These are phyloP conservation scores for Ophiostoma ips DNA, from an alignment of 2,329 filamentous ascomycete genomes.

Conservation along the genomic window DNA sequence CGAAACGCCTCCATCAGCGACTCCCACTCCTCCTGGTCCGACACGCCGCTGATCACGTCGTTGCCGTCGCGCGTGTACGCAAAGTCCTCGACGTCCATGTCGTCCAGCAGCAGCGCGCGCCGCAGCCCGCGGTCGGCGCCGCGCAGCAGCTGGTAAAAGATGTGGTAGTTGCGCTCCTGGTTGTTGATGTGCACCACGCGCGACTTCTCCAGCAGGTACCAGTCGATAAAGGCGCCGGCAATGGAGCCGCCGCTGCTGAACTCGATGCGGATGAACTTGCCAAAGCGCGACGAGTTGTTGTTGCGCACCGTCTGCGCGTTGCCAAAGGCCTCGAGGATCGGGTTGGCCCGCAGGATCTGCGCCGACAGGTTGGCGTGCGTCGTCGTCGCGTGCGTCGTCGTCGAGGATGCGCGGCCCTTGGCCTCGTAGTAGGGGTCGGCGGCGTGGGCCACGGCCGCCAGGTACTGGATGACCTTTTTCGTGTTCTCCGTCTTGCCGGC, in stretches of 20 bases:
- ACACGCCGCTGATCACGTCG: conserved; percentile 79
- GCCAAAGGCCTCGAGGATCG: conserved; percentile 93
- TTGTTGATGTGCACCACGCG: conserved; percentile 78
- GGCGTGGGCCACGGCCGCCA: conserved; percentile 81
- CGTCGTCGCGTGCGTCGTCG: conserved; percentile 41
- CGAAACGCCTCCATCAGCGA: conserved; percentile 80
- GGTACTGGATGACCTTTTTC: conserved; percentile 98
- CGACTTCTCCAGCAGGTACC: conserved; percentile 98
- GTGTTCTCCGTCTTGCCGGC: conserved; percentile 98
- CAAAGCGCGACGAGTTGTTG: conserved; percentile 96
- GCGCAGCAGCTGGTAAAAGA: conserved; percentile 90
- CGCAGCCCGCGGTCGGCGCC: conserved; percentile 65
- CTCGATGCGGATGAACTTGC: conserved; percentile 97
- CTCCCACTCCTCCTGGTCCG: conserved; percentile 83
- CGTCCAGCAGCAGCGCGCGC: conserved; percentile 60
- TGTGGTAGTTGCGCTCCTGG: conserved; percentile 88
- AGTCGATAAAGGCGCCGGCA: conserved; percentile 91
- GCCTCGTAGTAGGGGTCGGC: conserved; percentile 49
- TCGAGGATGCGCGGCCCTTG: conserved; percentile 47
- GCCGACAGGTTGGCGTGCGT: conserved; percentile 79
- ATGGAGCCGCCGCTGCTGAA: conserved; percentile 83
- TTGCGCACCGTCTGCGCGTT: conserved; percentile 97
- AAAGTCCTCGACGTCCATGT: conserved; percentile 71
- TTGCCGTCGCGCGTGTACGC: conserved; percentile 85
- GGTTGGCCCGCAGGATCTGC: conserved; percentile 90